Evolutionary conservation across 1,284 basidiomycete genomes (phyloP), one percentile per base, ranked within the genome.

Genomic region (Ganoderma sp.): DNA sequence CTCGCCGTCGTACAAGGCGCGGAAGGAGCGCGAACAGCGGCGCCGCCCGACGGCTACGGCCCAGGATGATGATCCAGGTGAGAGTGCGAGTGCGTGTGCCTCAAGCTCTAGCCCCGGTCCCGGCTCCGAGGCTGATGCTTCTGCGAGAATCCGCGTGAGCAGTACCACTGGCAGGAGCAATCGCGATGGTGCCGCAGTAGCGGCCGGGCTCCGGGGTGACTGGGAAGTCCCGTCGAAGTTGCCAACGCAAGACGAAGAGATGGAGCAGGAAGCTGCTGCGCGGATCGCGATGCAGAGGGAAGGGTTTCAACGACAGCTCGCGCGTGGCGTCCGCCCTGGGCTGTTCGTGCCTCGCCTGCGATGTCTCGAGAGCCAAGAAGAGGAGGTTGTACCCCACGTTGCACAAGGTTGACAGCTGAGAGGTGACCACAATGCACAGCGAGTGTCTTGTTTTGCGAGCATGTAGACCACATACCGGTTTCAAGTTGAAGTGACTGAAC

Each of bases 331-430:
- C 22, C 67, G 74, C 32, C 74, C 76, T 12, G 74, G 73, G 14
- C 42, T 69, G 25, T 74, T 76, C 41, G 69, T 78, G 15, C 77
- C 77, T 1, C 65, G 72, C 0, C 66, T 78, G 63, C 43, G 64
- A 19, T 77, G 76, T 54, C 67, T 77, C 8, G 73, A 76, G 42
- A 78, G 77, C 61, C 77, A 78, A 61, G 74, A 74, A 48, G 73
- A 66, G 50, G 67, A 69, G 3, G 22, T 9, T 1, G n/a, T 57
- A 6, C 12, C 57, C n/a, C 58, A 63, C 19, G n/a, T 28, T 19
- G 50, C 52, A 34, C 28, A 52, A 15, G n/a, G 32, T 37, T 54
- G n/a, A 22, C 19, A 58, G 22, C 58, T 19, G 6, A 39, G 41
- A 48, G 12, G 45, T 41, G 25, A 59, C 45, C 22, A 41, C 37